phyloP scores from a whole-genome alignment of 129 eudicot genomes.

The Helianthus annuus region DNA sequence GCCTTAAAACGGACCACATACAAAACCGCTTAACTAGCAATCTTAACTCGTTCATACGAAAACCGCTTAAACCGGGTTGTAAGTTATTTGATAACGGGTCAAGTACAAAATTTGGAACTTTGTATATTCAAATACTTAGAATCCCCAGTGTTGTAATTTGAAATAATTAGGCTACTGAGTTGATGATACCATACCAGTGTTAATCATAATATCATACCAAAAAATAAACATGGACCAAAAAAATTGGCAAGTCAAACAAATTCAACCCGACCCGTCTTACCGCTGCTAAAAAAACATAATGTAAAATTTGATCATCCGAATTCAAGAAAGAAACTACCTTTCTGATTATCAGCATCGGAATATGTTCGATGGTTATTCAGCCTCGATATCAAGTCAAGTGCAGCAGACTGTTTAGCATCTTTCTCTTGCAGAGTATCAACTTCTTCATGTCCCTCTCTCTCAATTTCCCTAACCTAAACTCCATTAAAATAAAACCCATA shows the following conservation, averaged over 20 bases:
- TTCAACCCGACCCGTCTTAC: not conserved
- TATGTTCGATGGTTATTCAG: constrained; percentile 58
- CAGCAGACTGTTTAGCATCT: constrained; percentile 79
- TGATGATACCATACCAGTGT: not conserved
- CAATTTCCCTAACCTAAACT: constrained; percentile 76
- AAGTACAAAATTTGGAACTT: not conserved
- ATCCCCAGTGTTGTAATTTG: not conserved
- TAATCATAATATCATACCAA: not conserved
- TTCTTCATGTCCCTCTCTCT: constrained; percentile 55
- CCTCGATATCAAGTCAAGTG: constrained; percentile 73
- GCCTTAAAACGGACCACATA: not conserved
- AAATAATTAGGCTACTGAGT: not conserved
- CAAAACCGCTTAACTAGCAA: not conserved
- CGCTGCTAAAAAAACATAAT: not conserved
- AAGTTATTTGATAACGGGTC: not conserved
- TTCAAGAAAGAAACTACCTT: constrained; percentile 48
- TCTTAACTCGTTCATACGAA: not conserved
- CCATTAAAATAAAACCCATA: constrained; percentile 23
- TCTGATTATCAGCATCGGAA: constrained; percentile 66
- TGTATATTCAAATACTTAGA: not conserved
- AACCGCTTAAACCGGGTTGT: not conserved
- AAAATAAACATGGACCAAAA: not conserved
- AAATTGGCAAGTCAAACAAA: not conserved
- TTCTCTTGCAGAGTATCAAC: constrained; percentile 56
- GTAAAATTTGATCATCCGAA: not conserved